Conservation (phyloP, 345 rosid species). For the Lepidium aucheri region DNA sequence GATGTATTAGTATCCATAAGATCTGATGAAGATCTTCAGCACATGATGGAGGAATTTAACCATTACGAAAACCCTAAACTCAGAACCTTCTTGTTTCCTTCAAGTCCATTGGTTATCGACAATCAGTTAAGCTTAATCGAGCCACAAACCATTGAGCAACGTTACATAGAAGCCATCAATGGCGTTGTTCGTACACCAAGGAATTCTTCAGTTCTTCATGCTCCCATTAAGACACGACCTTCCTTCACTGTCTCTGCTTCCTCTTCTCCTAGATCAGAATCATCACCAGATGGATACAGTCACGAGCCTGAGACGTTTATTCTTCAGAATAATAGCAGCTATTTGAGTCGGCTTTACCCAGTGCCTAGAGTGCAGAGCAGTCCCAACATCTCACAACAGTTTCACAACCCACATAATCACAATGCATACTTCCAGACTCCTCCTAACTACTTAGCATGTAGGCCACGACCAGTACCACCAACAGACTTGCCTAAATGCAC, state of each 20-base stretch:
- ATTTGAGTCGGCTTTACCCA: constrained; percentile 22
- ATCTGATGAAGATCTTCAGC: constrained; percentile 68
- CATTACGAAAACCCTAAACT: constrained; percentile 54
- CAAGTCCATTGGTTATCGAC: constrained; percentile 33
- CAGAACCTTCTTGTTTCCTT: constrained; percentile 62
- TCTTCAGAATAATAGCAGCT: neutral
- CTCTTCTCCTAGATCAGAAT: constrained; percentile 49
- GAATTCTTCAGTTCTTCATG: neutral
- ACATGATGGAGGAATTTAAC: constrained; percentile 67
- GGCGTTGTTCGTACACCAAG: constrained; percentile 32
- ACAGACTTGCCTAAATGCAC: constrained; percentile 22
- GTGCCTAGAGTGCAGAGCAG: constrained; percentile 71
- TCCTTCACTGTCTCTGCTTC: constrained; percentile 49
- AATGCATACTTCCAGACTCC: constrained; percentile 22
- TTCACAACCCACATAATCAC: constrained; percentile 28
- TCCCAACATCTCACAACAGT: constrained; percentile 44
- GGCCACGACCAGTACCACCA: constrained; percentile 25
- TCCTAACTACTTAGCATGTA: constrained; percentile 13
- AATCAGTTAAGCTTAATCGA: constrained; percentile 31
- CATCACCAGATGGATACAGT: constrained; percentile 50
- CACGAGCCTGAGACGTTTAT: constrained; percentile 26
- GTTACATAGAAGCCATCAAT: constrained; percentile 79
- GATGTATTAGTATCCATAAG: constrained; percentile 71
- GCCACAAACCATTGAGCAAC: constrained; percentile 45
- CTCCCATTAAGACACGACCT: constrained; percentile 30